phyloP scores from a whole-genome alignment of 2,329 filamentous ascomycete genomes.

The Talaromyces funiculosus region DNA sequence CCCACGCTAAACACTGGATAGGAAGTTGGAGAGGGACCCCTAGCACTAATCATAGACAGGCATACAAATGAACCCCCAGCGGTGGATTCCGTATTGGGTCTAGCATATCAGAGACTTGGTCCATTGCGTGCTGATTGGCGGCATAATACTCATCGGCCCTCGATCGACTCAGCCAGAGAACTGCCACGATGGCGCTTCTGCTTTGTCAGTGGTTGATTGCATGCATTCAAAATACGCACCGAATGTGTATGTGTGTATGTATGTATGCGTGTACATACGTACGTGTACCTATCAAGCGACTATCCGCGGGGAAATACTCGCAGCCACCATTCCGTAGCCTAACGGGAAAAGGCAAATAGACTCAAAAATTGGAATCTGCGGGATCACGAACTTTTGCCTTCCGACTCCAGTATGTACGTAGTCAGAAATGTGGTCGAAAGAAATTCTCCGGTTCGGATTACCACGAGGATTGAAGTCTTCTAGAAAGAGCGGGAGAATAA shows the following conservation, averaged over 20 bases:
- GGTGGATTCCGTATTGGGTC: neutral
- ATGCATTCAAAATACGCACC: neutral
- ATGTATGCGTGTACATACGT: neutral
- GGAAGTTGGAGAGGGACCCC: neutral
- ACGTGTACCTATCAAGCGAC: neutral
- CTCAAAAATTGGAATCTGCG: neutral
- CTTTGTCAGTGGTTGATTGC: neutral
- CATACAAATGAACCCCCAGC: neutral
- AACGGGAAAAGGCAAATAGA: neutral
- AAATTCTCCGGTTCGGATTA: neutral
- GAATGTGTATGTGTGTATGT: neutral
- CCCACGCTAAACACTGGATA: too few species aligned
- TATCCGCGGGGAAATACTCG: neutral
- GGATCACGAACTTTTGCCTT: neutral
- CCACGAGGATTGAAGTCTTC: neutral
- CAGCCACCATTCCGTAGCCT: neutral
- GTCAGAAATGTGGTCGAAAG: too few species aligned
- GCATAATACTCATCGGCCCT: neutral
- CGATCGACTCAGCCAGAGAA: neutral
- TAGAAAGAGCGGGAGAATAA: constrained; percentile 7
- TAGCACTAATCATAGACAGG: neutral
- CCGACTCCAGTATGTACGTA: neutral
- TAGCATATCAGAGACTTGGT: neutral
- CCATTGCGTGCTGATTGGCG: neutral
- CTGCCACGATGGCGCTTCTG: neutral